Evolutionary conservation across 139 green algal genomes (phyloP).

Genomic region (Volvox africanus): DNA sequence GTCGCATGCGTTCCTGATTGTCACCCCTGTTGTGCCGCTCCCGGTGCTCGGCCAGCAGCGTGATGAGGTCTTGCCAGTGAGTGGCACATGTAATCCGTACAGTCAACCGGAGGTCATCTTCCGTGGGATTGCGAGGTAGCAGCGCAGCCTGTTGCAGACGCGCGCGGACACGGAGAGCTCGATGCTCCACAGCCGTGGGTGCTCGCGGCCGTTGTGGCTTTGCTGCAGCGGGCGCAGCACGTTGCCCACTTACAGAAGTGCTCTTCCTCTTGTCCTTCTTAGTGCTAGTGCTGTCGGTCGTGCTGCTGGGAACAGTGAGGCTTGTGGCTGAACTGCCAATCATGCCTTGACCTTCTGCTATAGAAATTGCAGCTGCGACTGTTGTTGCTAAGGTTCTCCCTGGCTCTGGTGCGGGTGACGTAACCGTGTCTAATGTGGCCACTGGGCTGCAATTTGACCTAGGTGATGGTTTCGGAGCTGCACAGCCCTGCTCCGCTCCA

Average conservation of each 20-base stretch:
- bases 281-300: background rate
- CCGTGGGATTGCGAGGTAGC: background rate
- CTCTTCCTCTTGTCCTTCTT: too few species aligned
- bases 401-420: background rate
- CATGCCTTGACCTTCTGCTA: background rate
- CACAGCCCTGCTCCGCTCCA: too few species aligned
- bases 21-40: background rate
- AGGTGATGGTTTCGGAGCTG: too few species aligned
- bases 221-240: background rate
- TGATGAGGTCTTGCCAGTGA: background rate
- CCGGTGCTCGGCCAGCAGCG: constrained; percentile 11
- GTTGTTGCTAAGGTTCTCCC: background rate
- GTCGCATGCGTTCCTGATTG: background rate
- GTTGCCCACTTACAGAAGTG: too few species aligned
- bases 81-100: background rate
- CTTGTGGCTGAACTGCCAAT: background rate
- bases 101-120: constrained; percentile 12
- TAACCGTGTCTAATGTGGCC: too few species aligned
- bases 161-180: background rate
- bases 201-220: background rate
- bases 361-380: background rate
- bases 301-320: background rate
- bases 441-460: too few species aligned
- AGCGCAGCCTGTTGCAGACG: background rate
- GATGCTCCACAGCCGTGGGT: background rate